Percentiles rank a stretch among this genome's conserved stretches.
Conservation (phyloP, 345 rosid species). For the Dipteronia sinensis region DNA sequence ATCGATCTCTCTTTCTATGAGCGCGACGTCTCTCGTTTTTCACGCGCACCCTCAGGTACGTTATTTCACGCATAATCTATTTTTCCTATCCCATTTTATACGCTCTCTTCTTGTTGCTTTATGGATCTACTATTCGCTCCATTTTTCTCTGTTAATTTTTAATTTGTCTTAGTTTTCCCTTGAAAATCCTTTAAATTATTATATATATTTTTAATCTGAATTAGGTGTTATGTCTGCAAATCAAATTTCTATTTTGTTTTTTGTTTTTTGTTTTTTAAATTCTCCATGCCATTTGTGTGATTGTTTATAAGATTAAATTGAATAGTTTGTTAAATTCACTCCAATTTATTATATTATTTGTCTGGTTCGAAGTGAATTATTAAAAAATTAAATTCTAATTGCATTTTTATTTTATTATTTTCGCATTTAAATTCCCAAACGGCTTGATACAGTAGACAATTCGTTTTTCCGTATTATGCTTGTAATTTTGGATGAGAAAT, state of each 20-base stretch:
- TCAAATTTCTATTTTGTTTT: not conserved
- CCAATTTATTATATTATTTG: not conserved
- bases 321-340: not conserved
- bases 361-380: not conserved
- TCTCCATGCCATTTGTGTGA: not conserved
- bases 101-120: not conserved
- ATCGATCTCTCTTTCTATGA: not conserved
- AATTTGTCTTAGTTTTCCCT: not conserved
- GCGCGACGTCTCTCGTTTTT: not conserved
- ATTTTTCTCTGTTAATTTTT: not conserved
- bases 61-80: not conserved
- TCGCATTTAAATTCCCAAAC: too few relatives aligned
- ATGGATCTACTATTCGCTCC: slow-evolving; percentile 12
- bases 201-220: not conserved
- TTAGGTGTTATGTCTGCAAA: not conserved
- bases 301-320: not conserved
- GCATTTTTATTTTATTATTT: too few relatives aligned
- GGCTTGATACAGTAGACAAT: too few relatives aligned
- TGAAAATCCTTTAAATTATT: not conserved
- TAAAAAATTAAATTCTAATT: too few relatives aligned
- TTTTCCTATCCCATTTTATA: not conserved
- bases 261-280: not conserved
- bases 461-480: not conserved
- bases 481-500: not conserved
- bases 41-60: slow-evolving; percentile 17